phyloP scores from a whole-genome alignment of 768 basidiomycete species.

The Nidularia sp. region DNA sequence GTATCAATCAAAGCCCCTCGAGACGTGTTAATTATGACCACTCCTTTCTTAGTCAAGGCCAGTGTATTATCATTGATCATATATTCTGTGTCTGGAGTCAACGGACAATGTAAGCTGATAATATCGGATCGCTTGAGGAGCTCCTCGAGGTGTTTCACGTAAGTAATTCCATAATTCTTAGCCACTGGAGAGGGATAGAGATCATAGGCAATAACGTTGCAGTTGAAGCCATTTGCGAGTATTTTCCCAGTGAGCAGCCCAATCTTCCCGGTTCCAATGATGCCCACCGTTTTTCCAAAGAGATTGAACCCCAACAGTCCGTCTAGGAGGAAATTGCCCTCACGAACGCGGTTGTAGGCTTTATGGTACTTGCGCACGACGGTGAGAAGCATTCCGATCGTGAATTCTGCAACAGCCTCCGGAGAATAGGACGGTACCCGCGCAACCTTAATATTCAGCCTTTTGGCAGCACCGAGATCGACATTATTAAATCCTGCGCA shows the following conservation, averaged over 20 bases:
- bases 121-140: slow-evolving; percentile 31
- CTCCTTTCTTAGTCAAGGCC: slow-evolving; percentile 32
- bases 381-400: slow-evolving; percentile 42
- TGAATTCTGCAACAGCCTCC: slow-evolving; percentile 40
- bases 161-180: slow-evolving; percentile 29
- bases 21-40: slow-evolving; percentile 38
- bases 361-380: slow-evolving; percentile 43
- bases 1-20: slow-evolving; percentile 39
- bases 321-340: slow-evolving; percentile 42
- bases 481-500: slow-evolving; percentile 42
- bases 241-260: slow-evolving; percentile 38
- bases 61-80: slow-evolving; percentile 37
- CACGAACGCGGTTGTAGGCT: slow-evolving; percentile 39
- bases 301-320: slow-evolving; percentile 38
- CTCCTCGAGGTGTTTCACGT: slow-evolving; percentile 31
- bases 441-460: slow-evolving; percentile 29
- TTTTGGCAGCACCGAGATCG: slow-evolving; percentile 24
- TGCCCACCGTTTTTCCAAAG: slow-evolving; percentile 34
- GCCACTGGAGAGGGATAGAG: slow-evolving; percentile 29
- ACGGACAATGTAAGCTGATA: slow-evolving; percentile 38
- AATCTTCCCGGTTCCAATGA: slow-evolving; percentile 41
- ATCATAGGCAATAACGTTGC: slow-evolving; percentile 36
- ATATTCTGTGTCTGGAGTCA: slow-evolving; percentile 30
- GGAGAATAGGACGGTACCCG: slow-evolving; percentile 41
- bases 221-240: slow-evolving; percentile 31